These are phyloP conservation scores for Hansenula sp. DNA, from an alignment of 1,139 yeast species.

Conservation along the genomic window DNA sequence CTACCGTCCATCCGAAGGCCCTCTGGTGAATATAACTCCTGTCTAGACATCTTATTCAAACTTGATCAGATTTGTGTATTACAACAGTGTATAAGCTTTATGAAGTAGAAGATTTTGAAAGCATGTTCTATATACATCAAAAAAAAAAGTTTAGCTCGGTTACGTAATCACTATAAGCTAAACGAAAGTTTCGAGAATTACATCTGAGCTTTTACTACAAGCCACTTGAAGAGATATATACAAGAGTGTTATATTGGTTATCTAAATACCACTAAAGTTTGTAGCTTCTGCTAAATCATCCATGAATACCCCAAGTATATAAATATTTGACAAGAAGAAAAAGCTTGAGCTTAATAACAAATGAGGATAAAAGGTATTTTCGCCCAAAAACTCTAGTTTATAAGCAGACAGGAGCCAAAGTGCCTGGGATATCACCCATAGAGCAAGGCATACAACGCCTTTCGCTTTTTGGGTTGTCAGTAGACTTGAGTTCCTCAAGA, in stretches of 20 bases:
- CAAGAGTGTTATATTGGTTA: no score
- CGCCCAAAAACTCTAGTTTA: conserved; percentile 75
- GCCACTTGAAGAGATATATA: no score
- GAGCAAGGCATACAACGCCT: conserved; percentile 37
- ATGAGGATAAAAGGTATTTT: conserved; percentile 57
- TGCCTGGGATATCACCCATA: conserved; percentile 75
- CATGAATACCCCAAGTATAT: conserved; percentile 58
- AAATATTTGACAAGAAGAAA: conserved; percentile 69
- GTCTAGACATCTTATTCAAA: conserved; percentile 44
- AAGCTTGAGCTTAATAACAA: conserved; percentile 55
- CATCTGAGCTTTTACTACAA: no score
- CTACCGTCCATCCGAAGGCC: conserved; percentile 92
- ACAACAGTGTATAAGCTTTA: background rate
- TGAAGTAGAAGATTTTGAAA: no score
- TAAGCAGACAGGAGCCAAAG: conserved; percentile 80
- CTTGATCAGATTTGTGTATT: background rate
- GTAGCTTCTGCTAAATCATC: conserved; percentile 27
- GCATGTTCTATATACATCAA: no score
- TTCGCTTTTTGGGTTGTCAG: conserved; percentile 23
- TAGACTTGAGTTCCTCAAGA: conserved; percentile 43
- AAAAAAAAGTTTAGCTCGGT: no score
- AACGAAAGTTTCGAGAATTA: no score
- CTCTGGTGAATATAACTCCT: conserved; percentile 90
- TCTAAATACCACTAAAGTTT: background rate
- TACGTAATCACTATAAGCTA: no score